Evolutionary conservation across 495 filamentous ascomycete genomes (phyloP), one percentile per base, ranked within the genome.

Genomic region (Glarea lozoyensis): DNA sequence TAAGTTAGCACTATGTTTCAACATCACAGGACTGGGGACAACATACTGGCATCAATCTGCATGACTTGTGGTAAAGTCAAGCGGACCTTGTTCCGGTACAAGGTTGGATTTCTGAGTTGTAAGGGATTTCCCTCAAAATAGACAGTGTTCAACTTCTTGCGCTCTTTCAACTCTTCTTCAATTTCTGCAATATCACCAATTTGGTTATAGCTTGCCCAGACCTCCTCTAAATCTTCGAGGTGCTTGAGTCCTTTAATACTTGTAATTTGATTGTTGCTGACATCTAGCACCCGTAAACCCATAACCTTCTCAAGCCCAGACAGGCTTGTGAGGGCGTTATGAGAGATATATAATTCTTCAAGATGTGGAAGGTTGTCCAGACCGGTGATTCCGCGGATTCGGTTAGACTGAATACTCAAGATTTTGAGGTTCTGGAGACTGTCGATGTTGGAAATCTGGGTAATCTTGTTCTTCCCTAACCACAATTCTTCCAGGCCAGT

Each of bases 381-480:
- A 37, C 86, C 86, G 27, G 76, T 67, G 40, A 99, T 79, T 46
- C 74, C 72, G 41, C 81, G 83, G 48, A 99, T 84, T 25, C 92
- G 86, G 65, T 99, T 99, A 29, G 89, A 94, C 67, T 99, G 93
- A 55, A 99, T 93, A 51, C 86, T 92, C 39, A 99, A 79, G 50
- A 96, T 85, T 48, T 79, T 79, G 42, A 99, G 80, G 62, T 84
- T 87, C 12, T 75, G 63, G 21, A 99, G 73, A 12, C 69, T 70
- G 22, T 72, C 70, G 22, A 97, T 70, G 43, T 60, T 84, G 55
- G 80, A 82, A 42, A 98, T 71, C 59, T 88, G 78, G 1, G 81
- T 84, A 54, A 99, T 95, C 58, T 95, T 95, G 61, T 99, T 99
- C 73, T 96, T 96, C 25, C 90, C 92, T 6, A 99, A 66, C 93